phyloP scores from a whole-genome alignment of 805 yeast species.

The Candida quercuum region DNA sequence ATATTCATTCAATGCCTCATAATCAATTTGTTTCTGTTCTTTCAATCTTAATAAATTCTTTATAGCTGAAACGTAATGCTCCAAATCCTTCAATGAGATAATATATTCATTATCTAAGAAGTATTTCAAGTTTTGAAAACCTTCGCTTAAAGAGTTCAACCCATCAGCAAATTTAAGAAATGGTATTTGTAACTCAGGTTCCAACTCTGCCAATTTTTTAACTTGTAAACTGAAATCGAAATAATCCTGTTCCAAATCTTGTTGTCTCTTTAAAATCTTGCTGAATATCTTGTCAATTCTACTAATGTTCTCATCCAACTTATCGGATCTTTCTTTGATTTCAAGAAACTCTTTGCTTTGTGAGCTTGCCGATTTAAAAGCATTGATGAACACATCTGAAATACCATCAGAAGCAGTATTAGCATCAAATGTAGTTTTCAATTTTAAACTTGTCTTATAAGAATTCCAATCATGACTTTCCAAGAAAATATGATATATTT shows the following conservation, averaged over 20 bases:
- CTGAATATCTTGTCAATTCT: conserved; percentile 76
- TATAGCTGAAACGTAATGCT: conserved; percentile 67
- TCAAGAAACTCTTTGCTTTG: conserved; percentile 77
- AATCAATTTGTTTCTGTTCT: conserved; percentile 88
- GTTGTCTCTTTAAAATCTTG: conserved; percentile 66
- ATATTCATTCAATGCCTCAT: conserved; percentile 81
- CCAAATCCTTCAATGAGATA: conserved; percentile 79
- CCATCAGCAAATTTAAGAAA: conserved; percentile 44
- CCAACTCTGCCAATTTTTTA: conserved; percentile 56
- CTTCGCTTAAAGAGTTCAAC: conserved; percentile 36
- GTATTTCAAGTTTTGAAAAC: conserved; percentile 38
- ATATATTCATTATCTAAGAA: conserved; percentile 74
- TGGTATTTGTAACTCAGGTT: conserved; percentile 32
- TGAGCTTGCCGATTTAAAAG: conserved; percentile 69
- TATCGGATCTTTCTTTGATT: conserved; percentile 76
- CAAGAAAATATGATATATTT: conserved; percentile 63
- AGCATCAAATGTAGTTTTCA: conserved; percentile 15
- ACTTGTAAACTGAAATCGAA: conserved; percentile 67
- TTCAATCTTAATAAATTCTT: conserved; percentile 71
- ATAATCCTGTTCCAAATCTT: conserved; percentile 69
- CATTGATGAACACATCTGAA: conserved; percentile 90
- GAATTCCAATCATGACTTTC: conserved; percentile 74
- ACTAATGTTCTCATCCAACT: conserved; percentile 75
- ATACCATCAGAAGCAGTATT: conserved; percentile 50
- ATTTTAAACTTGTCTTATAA: conserved; percentile 51